Evolutionary conservation across 352 stramenopile genomes (phyloP).

Genomic region (Thalassiosira livingstoniorum): DNA sequence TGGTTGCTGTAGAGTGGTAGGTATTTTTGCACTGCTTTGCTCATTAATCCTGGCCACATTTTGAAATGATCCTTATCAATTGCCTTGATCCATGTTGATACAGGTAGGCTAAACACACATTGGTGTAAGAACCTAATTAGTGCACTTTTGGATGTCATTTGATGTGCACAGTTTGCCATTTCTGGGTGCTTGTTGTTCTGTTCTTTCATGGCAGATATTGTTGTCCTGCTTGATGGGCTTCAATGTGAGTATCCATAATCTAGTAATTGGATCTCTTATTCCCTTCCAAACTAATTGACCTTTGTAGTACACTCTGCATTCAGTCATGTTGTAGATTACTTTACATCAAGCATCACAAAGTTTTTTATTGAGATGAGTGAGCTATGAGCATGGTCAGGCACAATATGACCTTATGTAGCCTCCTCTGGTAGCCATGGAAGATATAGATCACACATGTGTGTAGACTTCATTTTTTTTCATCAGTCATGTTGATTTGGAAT

Average conservation of each 20-base stretch:
- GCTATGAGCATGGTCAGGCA: conserved; percentile 25
- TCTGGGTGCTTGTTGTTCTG: neutral
- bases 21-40: no score
- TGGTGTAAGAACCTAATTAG: neutral
- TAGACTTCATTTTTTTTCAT: conserved; percentile 21
- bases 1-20: no score
- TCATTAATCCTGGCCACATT: neutral
- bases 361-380: conserved; percentile 28
- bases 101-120: neutral
- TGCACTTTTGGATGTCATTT: neutral
- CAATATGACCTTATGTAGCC: conserved; percentile 31
- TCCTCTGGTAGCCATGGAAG: conserved; percentile 26
- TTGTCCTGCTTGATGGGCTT: neutral
- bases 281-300: neutral
- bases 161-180: no score
- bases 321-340: conserved; percentile 22
- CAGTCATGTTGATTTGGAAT: conserved; percentile 27
- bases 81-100: neutral
- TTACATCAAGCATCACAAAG: conserved; percentile 37
- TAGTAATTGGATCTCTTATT: conserved; percentile 2
- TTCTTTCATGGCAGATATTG: neutral
- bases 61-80: neutral
- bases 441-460: conserved; percentile 39
- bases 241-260: conserved; percentile 7
- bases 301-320: conserved; percentile 20